Evolutionary conservation across 495 filamentous ascomycete genomes (phyloP), one percentile per base, ranked within the genome.

Genomic region (Hyaloscypha bicolor): DNA sequence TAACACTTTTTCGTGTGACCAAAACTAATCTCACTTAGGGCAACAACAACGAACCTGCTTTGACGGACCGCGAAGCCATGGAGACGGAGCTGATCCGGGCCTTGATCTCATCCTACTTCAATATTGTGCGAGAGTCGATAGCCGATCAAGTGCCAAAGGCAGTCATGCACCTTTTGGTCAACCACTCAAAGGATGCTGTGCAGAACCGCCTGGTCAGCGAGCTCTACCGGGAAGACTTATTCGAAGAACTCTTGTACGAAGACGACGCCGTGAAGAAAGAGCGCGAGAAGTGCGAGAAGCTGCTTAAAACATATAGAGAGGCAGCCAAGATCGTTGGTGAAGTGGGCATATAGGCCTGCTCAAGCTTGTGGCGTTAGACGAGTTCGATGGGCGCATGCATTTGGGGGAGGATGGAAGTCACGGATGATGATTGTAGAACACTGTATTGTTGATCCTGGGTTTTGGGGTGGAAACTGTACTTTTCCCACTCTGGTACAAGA

Each of bases 101-200:
- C 37, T 84, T 99, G 39, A 99, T 99, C 72, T 94, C 91, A 61
- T 97, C 93, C 1, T 99, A 99, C 78, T 99, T 99, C 83, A 94
- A 96, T 73, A 99, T 99, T 70, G 95, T 99, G 12, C 91, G 95
- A 62, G 95, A 99, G 75, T 93, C 91, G 45, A 97, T 97, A 71
- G 94, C 94, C 30, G 95, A 99, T 74, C 94, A 98, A 78, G 96
- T 99, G 22, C 95, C 95, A 57, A 99, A 99, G 80, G 95, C 95
- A 2, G 90, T 99, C 72, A 99, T 99, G 95, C 95, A 99, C 74
- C 88, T 99, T 12, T 87, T 99, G 55, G 95, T 99, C 71, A 98
- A 99, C 78, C 91, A 96, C 79, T 95, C 91, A 77, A 99, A 97
- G 76, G 95, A 99, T 69, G 94, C 92, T 5, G 93, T 99, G 35